Evolutionary conservation across 805 yeast species (phyloP).

Genomic region (Metschnikowia vanudenii): DNA sequence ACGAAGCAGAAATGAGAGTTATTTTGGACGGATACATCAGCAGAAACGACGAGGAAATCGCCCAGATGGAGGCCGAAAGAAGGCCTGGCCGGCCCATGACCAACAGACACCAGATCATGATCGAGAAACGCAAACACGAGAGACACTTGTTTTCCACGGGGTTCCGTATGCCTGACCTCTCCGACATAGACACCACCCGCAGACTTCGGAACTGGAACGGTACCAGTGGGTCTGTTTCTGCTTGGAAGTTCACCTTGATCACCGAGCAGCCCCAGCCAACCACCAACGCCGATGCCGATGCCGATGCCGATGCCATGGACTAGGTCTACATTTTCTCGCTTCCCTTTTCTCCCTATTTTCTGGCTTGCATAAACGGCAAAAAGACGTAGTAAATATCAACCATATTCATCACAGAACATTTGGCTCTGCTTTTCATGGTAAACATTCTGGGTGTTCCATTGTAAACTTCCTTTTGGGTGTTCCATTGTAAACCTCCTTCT

Average conservation of each 20-base stretch:
- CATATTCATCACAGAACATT: too few species aligned
- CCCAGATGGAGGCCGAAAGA: slow-evolving; percentile 57
- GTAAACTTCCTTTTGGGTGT: too few species aligned
- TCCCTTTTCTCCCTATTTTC: too few species aligned
- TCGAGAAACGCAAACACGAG: slow-evolving; percentile 62
- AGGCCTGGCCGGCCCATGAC: slow-evolving; percentile 87
- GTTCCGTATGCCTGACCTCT: slow-evolving; percentile 66
- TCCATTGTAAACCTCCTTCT: too few species aligned
- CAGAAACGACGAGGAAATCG: slow-evolving; percentile 75
- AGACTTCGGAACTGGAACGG: slow-evolving; percentile 77
- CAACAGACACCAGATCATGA: slow-evolving; percentile 64
- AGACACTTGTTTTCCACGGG: slow-evolving; percentile 65
- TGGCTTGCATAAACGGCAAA: too few species aligned
- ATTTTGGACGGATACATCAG: slow-evolving; percentile 61
- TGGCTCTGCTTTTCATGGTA: too few species aligned
- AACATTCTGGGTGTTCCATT: too few species aligned
- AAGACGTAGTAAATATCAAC: too few species aligned
- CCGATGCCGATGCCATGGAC: slow-evolving; percentile 13
- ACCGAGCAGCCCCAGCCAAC: slow-evolving; percentile 21
- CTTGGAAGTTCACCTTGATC: slow-evolving; percentile 49
- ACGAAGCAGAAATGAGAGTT: slow-evolving; percentile 55
- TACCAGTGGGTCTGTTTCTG: slow-evolving; percentile 70
- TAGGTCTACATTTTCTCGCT: background rate
- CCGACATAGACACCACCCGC: slow-evolving; percentile 56
- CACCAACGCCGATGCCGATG: too few species aligned